Percentiles rank a stretch among this genome's conserved stretches.
phyloP scores from a whole-genome alignment of 2,329 filamentous ascomycete genomes.

The Arachnopeziza araneosa region DNA sequence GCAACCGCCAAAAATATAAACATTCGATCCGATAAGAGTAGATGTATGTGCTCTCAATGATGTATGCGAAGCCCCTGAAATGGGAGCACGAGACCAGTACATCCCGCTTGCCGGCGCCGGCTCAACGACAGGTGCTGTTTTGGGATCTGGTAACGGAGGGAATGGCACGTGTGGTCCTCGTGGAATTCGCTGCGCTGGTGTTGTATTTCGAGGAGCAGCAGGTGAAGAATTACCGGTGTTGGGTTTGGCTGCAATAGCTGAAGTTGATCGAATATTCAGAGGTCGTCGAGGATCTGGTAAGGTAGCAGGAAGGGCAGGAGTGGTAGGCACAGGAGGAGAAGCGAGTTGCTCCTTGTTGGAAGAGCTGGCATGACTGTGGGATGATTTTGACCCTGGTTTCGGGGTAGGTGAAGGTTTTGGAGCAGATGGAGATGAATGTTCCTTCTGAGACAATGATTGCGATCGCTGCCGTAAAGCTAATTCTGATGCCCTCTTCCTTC shows the following conservation, averaged over 20 bases:
- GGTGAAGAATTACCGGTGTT: constrained; percentile 18
- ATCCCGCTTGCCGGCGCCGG: constrained; percentile 63
- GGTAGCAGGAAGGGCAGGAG: constrained; percentile 10
- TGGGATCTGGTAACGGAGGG: constrained; percentile 51
- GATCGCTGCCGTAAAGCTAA: constrained; percentile 29
- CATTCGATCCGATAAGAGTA: constrained; percentile 59
- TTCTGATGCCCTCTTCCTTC: constrained; percentile 26
- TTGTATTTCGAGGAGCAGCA: constrained; percentile 15
- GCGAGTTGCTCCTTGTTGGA: constrained; percentile 16
- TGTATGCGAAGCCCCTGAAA: constrained; percentile 57
- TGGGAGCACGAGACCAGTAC: constrained; percentile 64
- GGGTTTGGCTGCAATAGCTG: constrained; percentile 28
- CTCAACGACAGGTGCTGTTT: constrained; percentile 53
- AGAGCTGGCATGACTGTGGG: constrained; percentile 10
- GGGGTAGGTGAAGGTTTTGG: constrained; percentile 17
- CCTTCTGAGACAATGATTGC: constrained; percentile 30
- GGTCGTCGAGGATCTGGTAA: constrained; percentile 34
- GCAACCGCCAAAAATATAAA: constrained; percentile 66
- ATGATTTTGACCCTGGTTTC: constrained; percentile 14
- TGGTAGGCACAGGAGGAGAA: constrained; percentile 15
- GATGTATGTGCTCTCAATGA: constrained; percentile 62
- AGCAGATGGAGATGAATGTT: constrained; percentile 17
- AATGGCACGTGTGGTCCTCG: constrained; percentile 42
- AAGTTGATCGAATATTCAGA: constrained; percentile 45
- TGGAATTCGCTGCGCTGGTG: constrained; percentile 19